phyloP scores from a whole-genome alignment of 371 early-diverging fungal genomes.

The Rhizopus arrhizus region DNA sequence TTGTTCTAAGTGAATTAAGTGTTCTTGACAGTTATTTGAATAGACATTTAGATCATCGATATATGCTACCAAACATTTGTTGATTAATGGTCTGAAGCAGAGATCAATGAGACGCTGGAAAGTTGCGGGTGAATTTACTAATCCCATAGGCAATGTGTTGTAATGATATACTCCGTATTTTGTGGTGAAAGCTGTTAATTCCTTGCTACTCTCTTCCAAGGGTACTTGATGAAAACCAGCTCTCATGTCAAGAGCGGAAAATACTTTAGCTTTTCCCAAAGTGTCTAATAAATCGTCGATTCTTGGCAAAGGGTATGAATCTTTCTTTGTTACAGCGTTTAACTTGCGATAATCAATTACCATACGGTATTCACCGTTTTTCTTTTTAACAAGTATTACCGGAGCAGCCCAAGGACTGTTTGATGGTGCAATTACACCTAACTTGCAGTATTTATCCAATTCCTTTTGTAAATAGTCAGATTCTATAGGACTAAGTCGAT shows the following conservation, averaged over 20 bases:
- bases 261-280: conserved; percentile 27
- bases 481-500: conserved; percentile 10
- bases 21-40: background rate
- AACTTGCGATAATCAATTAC: conserved; percentile 47
- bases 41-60: background rate
- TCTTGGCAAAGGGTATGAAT: conserved; percentile 35
- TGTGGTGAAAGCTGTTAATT: conserved; percentile 10
- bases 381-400: conserved; percentile 48
- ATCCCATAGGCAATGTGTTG: background rate
- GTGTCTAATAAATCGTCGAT: conserved; percentile 37
- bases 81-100: background rate
- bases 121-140: background rate
- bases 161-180: conserved; percentile 6
- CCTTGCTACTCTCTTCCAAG: background rate
- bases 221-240: conserved; percentile 11
- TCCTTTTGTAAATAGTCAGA: conserved; percentile 16
- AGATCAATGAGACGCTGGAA: conserved; percentile 9
- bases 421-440: conserved; percentile 22
- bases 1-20: background rate
- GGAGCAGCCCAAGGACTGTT: conserved; percentile 34
- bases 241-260: conserved; percentile 19
- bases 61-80: background rate
- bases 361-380: conserved; percentile 35
- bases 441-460: conserved; percentile 11
- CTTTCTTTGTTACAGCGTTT: conserved; percentile 34